Percentiles rank a stretch among this genome's conserved stretches.
Conservation (phyloP, 1,284 basidiomycete species). For the Austroboletus niveus region DNA sequence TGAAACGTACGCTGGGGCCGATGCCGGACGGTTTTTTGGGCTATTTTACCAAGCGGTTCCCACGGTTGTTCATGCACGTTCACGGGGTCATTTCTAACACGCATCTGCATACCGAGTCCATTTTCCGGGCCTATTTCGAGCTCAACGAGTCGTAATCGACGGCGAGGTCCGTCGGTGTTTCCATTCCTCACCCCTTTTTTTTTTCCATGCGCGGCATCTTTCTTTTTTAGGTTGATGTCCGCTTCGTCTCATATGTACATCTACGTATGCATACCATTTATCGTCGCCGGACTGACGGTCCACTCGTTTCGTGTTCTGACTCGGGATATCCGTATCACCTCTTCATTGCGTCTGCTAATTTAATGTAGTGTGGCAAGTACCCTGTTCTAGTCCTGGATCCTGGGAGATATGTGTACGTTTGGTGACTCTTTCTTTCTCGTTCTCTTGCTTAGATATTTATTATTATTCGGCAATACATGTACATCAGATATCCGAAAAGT, state of each 20-base stretch:
- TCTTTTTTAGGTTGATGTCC: not conserved
- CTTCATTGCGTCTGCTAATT: constrained; percentile 12
- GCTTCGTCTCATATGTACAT: constrained; percentile 9
- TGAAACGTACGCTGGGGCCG: constrained; percentile 82
- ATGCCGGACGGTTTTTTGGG: constrained; percentile 91
- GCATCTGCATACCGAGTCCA: constrained; percentile 69
- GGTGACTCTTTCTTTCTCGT: not conserved
- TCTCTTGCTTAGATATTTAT: not conserved
- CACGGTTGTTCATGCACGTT: constrained; percentile 89
- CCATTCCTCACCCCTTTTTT: not conserved
- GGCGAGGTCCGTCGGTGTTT: not conserved
- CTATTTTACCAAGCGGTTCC: constrained; percentile 94
- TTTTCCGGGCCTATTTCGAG: constrained; percentile 86
- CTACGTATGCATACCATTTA: constrained; percentile 13
- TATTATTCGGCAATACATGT: not conserved
- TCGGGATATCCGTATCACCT: not conserved
- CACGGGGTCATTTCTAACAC: constrained; percentile 75
- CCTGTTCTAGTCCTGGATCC: not conserved
- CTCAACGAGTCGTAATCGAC: constrained; percentile 49
- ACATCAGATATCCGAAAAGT: too few species aligned
- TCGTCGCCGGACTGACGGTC: not conserved
- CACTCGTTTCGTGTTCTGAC: not conserved
- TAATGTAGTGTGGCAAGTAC: constrained; percentile 19
- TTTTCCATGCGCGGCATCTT: not conserved
- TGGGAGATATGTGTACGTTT: constrained; percentile 27